Base-by-base conservation (phyloP, 1,284 basidiomycete genomes). In the Sphaerobolus stellatus region DNA sequence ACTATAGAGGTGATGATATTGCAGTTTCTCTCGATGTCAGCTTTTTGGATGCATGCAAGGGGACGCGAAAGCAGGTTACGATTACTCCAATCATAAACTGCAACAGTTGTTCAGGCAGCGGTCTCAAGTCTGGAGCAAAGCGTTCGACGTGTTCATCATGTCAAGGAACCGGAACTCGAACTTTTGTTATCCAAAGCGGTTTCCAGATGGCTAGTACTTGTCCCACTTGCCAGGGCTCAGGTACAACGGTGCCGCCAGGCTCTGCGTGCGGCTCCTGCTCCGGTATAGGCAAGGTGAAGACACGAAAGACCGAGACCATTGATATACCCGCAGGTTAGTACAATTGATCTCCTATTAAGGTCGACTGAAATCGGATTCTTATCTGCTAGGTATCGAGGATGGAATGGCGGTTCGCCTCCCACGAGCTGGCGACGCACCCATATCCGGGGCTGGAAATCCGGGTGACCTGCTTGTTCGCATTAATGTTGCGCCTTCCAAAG, bases 191-290 rank as follows among this genome's bases (percentile, higher is more conserved):
- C 64, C 88, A 94, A 69, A 87, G 82, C 68, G 97, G 97, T 16
- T 99, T 99, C 84, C 92, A 95, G 69, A 97, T 99, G 94, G 88
- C 94, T 11, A 92, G 87, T 62, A 95, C 94, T 24, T 99, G 97
- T 72, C 78, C 79, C 50, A 71, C 81, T 24, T 99, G 97, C 72
- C 77, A 82, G 24, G 97, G 97, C n/a, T 77, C 82, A 14, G 97
- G 97, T 16, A 82, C 82, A 31, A 83, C 82, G 3, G 83, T 98
- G 28, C 92, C 94, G 53, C 84, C 84, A 14, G 85, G 82, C 29
- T 83, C 88, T 59, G 82, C 88, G 59, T 99, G 97, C 70, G 79
- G 80, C 27, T 76, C 78, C 46, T 99, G 97, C 71, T 83, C 79
- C 33, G 97, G 97, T 30, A 78, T 93, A 28, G 97, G 97, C 20